Evolutionary conservation across 306 rosid genomes (phyloP).

Genomic region (Vigna trinervia): DNA sequence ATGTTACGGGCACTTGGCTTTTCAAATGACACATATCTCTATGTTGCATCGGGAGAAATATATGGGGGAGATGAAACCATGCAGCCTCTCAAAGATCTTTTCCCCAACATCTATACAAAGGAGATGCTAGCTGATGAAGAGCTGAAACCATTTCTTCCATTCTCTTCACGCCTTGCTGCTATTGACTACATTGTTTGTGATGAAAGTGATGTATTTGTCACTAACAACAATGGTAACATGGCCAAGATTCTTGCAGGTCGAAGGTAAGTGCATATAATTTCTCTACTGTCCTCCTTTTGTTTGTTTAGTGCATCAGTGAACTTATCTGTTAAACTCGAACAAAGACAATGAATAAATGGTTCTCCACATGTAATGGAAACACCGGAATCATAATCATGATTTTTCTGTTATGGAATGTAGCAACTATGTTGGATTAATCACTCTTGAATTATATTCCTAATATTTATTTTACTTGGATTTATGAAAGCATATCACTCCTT

Average conservation of each 20-base stretch:
- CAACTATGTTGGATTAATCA: slow-evolving; percentile 19
- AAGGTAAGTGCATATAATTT: slow-evolving; percentile 62
- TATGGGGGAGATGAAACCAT: slow-evolving; percentile 97
- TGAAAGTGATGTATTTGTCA: slow-evolving; percentile 91
- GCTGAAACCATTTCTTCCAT: slow-evolving; percentile 86
- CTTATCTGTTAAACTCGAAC: slow-evolving; percentile 15
- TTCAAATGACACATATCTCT: slow-evolving; percentile 82
- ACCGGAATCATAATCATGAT: slow-evolving; percentile 32
- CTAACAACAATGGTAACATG: slow-evolving; percentile 98
- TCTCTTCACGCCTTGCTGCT: slow-evolving; percentile 97
- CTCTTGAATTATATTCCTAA: slow-evolving; percentile 30
- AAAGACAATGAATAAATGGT: neutral
- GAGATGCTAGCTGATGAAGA: slow-evolving; percentile 89
- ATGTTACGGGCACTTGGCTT: slow-evolving; percentile 95
- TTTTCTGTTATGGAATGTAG: slow-evolving; percentile 27
- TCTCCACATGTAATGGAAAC: slow-evolving; percentile 22
- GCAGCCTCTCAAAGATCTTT: slow-evolving; percentile 87
- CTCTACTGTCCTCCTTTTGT: slow-evolving; percentile 31
- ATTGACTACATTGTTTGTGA: slow-evolving; percentile 95
- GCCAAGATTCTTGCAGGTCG: slow-evolving; percentile 97
- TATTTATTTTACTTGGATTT: too few relatives aligned
- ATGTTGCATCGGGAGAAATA: slow-evolving; percentile 97
- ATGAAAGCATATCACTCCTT: neutral
- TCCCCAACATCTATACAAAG: slow-evolving; percentile 92
- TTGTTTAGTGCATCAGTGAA: slow-evolving; percentile 21